These are phyloP conservation scores for Gossypium ekmanianum DNA, from an alignment of 345 rosid species.

Conservation along the genomic window DNA sequence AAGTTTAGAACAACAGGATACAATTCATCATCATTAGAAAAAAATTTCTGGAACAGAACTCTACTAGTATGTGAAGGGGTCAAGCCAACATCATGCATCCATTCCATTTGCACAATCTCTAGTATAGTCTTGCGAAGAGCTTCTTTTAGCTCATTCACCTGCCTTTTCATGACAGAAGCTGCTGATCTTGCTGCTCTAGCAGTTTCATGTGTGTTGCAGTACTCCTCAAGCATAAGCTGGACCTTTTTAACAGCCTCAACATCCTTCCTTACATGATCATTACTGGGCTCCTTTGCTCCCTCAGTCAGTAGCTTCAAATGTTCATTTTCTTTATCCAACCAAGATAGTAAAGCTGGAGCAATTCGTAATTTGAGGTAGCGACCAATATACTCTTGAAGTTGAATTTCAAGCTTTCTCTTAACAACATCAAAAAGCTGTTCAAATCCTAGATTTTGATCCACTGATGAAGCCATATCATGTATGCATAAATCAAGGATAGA, in stretches of 20 bases:
- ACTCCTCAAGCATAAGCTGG: conserved; percentile 76
- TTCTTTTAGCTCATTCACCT: conserved; percentile 66
- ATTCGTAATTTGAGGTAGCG: conserved; percentile 56
- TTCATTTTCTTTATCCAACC: conserved; percentile 60
- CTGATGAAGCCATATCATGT: conserved; percentile 63
- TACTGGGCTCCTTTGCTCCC: conserved; percentile 33
- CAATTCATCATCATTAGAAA: conserved; percentile 47
- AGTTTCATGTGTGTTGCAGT: conserved; percentile 79
- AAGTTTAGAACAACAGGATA: conserved; percentile 57
- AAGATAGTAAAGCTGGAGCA: conserved; percentile 58
- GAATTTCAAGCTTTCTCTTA: conserved; percentile 70
- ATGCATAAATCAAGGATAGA: conserved; percentile 82
- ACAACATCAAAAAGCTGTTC: conserved; percentile 74
- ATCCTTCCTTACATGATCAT: conserved; percentile 44
- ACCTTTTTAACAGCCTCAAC: conserved; percentile 47
- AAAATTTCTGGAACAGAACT: conserved; percentile 50
- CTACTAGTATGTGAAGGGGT: conserved; percentile 58
- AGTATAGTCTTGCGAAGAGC: conserved; percentile 58
- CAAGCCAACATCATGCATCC: conserved; percentile 68
- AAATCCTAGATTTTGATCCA: conserved; percentile 75
- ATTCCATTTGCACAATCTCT: conserved; percentile 85
- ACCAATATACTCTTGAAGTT: conserved; percentile 65
- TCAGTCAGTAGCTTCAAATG: conserved; percentile 45
- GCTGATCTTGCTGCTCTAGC: conserved; percentile 77
- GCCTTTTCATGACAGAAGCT: conserved; percentile 65